These are phyloP conservation scores for Fraxinus quadrangulata DNA, from an alignment of 257 asterid genomes.

Conservation along the genomic window DNA sequence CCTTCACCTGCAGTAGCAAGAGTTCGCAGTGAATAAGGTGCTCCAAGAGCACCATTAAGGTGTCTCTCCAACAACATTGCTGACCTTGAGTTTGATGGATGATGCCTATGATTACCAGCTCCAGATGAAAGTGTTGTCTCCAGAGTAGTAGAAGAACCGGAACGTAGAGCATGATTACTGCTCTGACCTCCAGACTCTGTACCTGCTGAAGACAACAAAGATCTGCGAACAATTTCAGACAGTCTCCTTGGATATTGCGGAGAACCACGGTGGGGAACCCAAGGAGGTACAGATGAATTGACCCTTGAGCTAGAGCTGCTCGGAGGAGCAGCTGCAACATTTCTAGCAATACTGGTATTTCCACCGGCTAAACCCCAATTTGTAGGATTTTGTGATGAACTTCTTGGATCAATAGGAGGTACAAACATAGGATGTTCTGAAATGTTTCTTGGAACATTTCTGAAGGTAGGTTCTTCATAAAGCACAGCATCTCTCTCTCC, in stretches of 20 bases:
- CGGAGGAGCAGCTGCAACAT: conserved; percentile 51
- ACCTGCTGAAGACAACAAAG: conserved; percentile 56
- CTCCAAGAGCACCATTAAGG: conserved; percentile 58
- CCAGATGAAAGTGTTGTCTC: conserved; percentile 53
- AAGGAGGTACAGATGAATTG: conserved; percentile 50
- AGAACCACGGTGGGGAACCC: conserved; percentile 56
- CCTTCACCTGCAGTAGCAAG: conserved; percentile 72
- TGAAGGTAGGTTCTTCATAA: conserved; percentile 41
- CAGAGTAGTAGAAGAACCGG: conserved; percentile 46
- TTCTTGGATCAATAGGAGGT: conserved; percentile 54
- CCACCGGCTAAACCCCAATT: conserved; percentile 56
- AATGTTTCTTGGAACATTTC: conserved; percentile 61
- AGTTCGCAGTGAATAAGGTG: conserved; percentile 58
- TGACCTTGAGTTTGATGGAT: conserved; percentile 54
- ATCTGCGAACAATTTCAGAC: conserved; percentile 71
- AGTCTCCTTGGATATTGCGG: conserved; percentile 65
- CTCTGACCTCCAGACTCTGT: conserved; percentile 57
- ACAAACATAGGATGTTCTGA: conserved; percentile 74
- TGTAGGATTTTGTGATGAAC: conserved; percentile 49
- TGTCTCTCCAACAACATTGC: conserved; percentile 73
- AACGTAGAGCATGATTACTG: conserved; percentile 35
- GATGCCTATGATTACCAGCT: conserved; percentile 53
- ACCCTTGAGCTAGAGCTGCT: conserved; percentile 45
- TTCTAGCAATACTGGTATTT: conserved; percentile 39
- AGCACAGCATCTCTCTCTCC: conserved; percentile 31